Evolutionary conservation across 2,329 filamentous ascomycete genomes (phyloP).

Genomic region (Xenosphaeropsis pyriputrescens): DNA sequence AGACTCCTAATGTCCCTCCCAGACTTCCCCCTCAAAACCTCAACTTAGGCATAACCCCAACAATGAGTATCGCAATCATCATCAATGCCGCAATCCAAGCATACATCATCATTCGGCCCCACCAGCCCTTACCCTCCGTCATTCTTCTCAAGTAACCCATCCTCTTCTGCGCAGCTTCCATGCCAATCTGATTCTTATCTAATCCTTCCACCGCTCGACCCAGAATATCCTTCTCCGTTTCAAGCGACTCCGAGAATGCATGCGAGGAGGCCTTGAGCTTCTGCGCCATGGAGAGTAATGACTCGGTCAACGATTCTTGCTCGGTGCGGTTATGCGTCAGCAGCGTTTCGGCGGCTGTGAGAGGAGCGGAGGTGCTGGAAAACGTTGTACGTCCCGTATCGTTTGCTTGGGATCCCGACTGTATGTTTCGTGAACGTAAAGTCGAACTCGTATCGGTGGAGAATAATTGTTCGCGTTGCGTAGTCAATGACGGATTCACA

Average conservation of each 20-base stretch:
- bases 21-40: constrained; percentile 41
- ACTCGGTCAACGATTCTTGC: constrained; percentile 70
- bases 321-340: constrained; percentile 66
- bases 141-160: constrained; percentile 69
- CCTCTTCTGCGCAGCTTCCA: constrained; percentile 60
- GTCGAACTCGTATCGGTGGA: constrained; percentile 1
- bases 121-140: constrained; percentile 83
- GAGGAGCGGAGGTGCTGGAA: constrained; percentile 16
- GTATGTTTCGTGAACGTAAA: constrained; percentile 9
- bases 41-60: constrained; percentile 78
- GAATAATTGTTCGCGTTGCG: constrained; percentile 3
- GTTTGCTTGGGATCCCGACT: background rate
- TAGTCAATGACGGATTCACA: background rate
- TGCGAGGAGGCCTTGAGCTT: constrained; percentile 64
- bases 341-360: constrained; percentile 50
- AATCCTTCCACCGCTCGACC: constrained; percentile 58
- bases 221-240: constrained; percentile 57
- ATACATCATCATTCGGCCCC: constrained; percentile 72
- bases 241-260: constrained; percentile 56
- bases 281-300: constrained; percentile 66
- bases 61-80: constrained; percentile 62
- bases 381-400: constrained; percentile 14
- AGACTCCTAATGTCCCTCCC: background rate
- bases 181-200: constrained; percentile 58
- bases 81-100: constrained; percentile 71